Percentiles rank a stretch among this genome's conserved stretches.
Evolutionary conservation across 75 land plant genomes (phyloP).

Genomic region (Pinus albicaulis): DNA sequence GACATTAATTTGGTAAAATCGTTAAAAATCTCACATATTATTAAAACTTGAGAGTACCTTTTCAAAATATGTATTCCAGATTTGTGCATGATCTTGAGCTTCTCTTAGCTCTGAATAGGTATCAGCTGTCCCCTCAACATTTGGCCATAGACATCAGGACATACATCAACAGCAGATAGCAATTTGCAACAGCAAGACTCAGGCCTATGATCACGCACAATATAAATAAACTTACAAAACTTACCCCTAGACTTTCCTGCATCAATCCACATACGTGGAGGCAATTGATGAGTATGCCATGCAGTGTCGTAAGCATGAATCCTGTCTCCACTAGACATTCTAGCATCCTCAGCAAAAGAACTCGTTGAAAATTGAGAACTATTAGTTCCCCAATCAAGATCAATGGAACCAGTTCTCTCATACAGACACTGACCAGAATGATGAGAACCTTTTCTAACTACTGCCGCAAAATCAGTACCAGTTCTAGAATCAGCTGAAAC

Average conservation of each 20-base stretch:
- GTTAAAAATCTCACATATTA: too few relatives aligned
- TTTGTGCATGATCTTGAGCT: slow-evolving; percentile 47
- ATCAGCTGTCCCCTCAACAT: slow-evolving; percentile 20
- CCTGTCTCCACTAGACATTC: slow-evolving; percentile 10
- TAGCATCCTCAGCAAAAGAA: slow-evolving; percentile 14
- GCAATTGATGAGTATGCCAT: slow-evolving; percentile 10
- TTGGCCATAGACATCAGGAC: too few relatives aligned
- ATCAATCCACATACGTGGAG: slow-evolving; percentile 32
- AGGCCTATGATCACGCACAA: neutral
- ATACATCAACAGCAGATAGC: too few relatives aligned
- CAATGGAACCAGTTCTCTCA: slow-evolving; percentile 25
- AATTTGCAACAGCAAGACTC: too few relatives aligned
- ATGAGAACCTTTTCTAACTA: slow-evolving; percentile 28
- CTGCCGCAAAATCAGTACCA: slow-evolving; percentile 35
- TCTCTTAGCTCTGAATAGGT: slow-evolving; percentile 36
- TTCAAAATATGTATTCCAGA: slow-evolving; percentile 44
- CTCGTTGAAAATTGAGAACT: slow-evolving; percentile 5
- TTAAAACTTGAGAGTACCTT: slow-evolving; percentile 17
- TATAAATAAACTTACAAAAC: neutral
- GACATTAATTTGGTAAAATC: too few relatives aligned
- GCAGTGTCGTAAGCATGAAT: slow-evolving; percentile 8
- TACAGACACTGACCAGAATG: slow-evolving; percentile 20
- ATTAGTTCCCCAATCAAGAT: slow-evolving; percentile 15
- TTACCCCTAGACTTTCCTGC: slow-evolving; percentile 39
- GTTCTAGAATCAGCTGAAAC: slow-evolving; percentile 1